phyloP scores from a whole-genome alignment of 164 flowering plant species.

The Buxus sempervirens region DNA sequence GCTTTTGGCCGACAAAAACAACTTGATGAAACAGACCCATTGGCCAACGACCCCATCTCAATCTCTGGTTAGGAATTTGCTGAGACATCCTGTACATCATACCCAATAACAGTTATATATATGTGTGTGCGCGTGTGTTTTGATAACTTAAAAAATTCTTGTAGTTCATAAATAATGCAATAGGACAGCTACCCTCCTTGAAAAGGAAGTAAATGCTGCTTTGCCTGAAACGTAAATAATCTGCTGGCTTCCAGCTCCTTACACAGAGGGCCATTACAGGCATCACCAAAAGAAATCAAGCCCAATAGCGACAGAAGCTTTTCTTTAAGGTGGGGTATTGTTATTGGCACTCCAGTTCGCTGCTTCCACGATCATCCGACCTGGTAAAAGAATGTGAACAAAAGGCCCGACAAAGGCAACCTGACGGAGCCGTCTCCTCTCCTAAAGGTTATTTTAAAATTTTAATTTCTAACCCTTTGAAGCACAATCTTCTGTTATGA shows the following conservation, averaged over 20 bases:
- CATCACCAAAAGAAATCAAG: no score
- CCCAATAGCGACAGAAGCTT: background rate
- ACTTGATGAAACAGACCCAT: background rate
- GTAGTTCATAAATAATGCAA: no score
- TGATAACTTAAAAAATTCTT: no score
- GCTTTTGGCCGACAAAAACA: background rate
- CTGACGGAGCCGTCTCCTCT: background rate
- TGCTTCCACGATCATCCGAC: no score
- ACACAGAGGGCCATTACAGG: background rate
- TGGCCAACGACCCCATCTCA: background rate
- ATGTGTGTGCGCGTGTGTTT: no score
- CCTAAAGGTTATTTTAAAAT: no score
- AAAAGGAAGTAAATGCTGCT: background rate
- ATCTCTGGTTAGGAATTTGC: background rate
- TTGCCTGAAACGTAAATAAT: background rate
- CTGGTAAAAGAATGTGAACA: background rate
- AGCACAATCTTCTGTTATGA: background rate
- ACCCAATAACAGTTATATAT: no score
- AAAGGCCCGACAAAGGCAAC: slow-evolving; percentile 6
- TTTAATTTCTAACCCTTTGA: no score
- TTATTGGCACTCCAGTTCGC: no score
- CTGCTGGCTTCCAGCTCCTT: no score
- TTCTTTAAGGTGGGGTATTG: background rate
- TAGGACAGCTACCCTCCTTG: no score
- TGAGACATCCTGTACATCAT: background rate